Conservation (phyloP, 2,329 filamentous ascomycete species). For the Coniochaeta sp. region DNA sequence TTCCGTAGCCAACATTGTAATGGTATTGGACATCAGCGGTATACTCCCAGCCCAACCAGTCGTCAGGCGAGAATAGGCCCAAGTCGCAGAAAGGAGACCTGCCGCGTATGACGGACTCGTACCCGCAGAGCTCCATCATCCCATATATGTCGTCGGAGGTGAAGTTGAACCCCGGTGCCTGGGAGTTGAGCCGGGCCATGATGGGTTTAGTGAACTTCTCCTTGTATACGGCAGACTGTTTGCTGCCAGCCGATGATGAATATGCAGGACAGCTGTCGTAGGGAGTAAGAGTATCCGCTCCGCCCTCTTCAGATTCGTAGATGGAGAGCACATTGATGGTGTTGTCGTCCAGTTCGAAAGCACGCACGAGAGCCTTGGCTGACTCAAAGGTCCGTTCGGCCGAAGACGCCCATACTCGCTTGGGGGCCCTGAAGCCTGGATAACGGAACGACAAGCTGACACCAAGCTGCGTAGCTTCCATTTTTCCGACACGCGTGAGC, state of each 20-base stretch:
- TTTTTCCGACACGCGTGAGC: slow-evolving; percentile 52
- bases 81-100: slow-evolving; percentile 54
- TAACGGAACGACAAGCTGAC: slow-evolving; percentile 52
- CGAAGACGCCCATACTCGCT: slow-evolving; percentile 53
- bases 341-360: slow-evolving; percentile 43
- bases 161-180: slow-evolving; percentile 54
- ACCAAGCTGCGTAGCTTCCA: slow-evolving; percentile 53
- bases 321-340: slow-evolving; percentile 47
- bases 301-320: slow-evolving; percentile 47
- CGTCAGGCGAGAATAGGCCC: slow-evolving; percentile 49
- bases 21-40: slow-evolving; percentile 56
- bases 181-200: slow-evolving; percentile 43
- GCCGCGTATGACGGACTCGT: slow-evolving; percentile 57
- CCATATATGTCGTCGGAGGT: slow-evolving; percentile 54
- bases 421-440: slow-evolving; percentile 41
- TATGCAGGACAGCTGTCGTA: slow-evolving; percentile 60
- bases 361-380: slow-evolving; percentile 49
- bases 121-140: slow-evolving; percentile 60
- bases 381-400: slow-evolving; percentile 54
- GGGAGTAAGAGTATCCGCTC: slow-evolving; percentile 54
- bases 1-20: slow-evolving; percentile 60
- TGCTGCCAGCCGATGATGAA: slow-evolving; percentile 45
- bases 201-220: slow-evolving; percentile 53
- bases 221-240: slow-evolving; percentile 42
- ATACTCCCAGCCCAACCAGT: slow-evolving; percentile 62